phyloP scores from a whole-genome alignment of 768 basidiomycete species.

The Auriculariales sp. region DNA sequence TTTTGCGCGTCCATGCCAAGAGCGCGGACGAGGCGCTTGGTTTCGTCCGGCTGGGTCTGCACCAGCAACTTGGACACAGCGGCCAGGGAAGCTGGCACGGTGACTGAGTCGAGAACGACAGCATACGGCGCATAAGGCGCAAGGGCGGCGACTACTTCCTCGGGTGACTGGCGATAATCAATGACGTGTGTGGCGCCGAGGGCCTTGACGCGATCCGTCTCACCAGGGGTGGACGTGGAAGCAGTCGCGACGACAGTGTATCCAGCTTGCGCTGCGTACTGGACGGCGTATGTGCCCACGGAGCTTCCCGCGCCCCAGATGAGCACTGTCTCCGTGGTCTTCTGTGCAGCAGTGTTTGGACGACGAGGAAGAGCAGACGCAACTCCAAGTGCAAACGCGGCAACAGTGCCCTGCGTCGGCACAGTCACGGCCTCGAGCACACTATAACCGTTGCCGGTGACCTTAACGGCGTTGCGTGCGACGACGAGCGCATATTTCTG shows the following conservation, averaged over 20 bases:
- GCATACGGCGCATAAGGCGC: not conserved
- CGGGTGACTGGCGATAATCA: conserved; percentile 1
- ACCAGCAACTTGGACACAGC: not conserved
- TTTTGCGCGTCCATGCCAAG: not conserved
- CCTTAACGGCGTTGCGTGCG: not conserved
- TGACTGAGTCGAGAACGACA: not conserved
- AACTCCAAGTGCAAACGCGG: not conserved
- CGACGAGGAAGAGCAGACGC: not conserved
- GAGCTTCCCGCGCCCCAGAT: conserved; percentile 1
- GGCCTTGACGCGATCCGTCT: not conserved
- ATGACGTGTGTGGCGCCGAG: not conserved
- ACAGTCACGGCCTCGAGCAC: not conserved
- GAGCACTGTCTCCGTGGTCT: not conserved
- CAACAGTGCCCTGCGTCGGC: not conserved
- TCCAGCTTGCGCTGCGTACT: conserved; percentile 1
- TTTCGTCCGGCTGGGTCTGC: too few species aligned
- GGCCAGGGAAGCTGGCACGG: not conserved
- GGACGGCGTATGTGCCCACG: conserved; percentile 1
- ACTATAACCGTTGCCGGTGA: not conserved
- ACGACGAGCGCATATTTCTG: not conserved
- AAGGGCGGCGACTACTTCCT: not conserved
- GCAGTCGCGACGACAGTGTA: conserved; percentile 4
- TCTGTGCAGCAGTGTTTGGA: not conserved
- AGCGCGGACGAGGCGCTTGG: not conserved
- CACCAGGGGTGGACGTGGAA: too few species aligned